Conservation (phyloP, 2,329 filamentous ascomycete genomes). For the Sclerotinia subarctica region DNA sequence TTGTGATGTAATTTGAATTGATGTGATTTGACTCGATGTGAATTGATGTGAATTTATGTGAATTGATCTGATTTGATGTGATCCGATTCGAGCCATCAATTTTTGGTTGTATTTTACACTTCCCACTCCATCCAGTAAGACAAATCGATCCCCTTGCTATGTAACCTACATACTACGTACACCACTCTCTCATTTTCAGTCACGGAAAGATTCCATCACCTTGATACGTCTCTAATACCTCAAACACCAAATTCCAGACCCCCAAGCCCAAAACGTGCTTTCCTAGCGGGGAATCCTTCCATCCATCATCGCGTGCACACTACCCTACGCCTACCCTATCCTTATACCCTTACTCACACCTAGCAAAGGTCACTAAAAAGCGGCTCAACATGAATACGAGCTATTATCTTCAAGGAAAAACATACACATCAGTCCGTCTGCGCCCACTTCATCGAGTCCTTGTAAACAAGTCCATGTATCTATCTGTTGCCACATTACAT, state of each 20-base stretch:
- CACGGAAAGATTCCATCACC: background rate
- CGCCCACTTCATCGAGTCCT: slow-evolving; percentile 1
- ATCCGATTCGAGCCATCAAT: background rate
- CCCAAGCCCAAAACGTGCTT: background rate
- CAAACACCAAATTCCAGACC: too few relatives aligned
- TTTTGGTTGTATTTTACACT: too few relatives aligned
- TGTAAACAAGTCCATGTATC: background rate
- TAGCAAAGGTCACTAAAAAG: background rate
- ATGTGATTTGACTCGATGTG: too few relatives aligned
- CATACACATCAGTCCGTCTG: background rate
- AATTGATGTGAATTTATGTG: too few relatives aligned
- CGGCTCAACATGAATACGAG: slow-evolving; percentile 5
- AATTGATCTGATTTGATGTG: too few relatives aligned
- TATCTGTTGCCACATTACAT: too few relatives aligned
- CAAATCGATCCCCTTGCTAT: background rate
- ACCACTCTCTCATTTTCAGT: background rate
- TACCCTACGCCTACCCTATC: too few relatives aligned
- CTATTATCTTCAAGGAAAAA: background rate
- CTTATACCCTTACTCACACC: too few relatives aligned
- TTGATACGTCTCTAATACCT: too few relatives aligned
- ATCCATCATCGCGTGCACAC: background rate
- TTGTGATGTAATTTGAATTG: background rate
- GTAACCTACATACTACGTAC: too few relatives aligned
- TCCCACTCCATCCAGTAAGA: background rate
- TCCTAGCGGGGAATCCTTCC: slow-evolving; percentile 3